These are phyloP conservation scores for Pseudozyma thailandica DNA, from an alignment of 1,284 basidiomycete genomes.

Conservation along the genomic window DNA sequence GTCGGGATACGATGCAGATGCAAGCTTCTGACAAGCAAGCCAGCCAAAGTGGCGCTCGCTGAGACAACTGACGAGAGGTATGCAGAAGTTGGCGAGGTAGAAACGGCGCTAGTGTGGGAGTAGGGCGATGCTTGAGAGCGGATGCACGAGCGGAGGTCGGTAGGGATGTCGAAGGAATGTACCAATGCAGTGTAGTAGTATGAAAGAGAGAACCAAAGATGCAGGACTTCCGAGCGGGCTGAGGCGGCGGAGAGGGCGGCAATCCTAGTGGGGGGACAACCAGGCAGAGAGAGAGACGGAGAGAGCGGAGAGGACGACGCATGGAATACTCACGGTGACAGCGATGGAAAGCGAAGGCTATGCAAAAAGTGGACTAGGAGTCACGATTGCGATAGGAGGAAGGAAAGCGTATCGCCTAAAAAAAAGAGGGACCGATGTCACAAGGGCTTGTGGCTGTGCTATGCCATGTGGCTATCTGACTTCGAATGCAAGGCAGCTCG, in stretches of 20 bases:
- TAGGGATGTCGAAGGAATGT: slow-evolving; percentile 6
- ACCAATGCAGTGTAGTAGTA: slow-evolving; percentile 8
- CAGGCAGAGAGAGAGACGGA: background rate
- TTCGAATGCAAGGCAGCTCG: slow-evolving; percentile 36
- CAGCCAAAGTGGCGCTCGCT: background rate
- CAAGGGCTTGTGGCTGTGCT: slow-evolving; percentile 34
- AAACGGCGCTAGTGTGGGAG: slow-evolving; percentile 31
- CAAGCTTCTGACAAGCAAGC: too few relatives aligned
- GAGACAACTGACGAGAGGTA: background rate
- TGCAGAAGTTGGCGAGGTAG: slow-evolving; percentile 2
- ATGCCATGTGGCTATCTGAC: slow-evolving; percentile 40
- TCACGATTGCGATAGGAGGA: too few relatives aligned
- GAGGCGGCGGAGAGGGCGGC: slow-evolving; percentile 3
- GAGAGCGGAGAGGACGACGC: slow-evolving; percentile 1
- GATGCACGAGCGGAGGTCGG: too few relatives aligned
- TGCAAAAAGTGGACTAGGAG: too few relatives aligned
- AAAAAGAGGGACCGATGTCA: background rate
- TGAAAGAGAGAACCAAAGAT: background rate
- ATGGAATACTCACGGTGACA: slow-evolving; percentile 11
- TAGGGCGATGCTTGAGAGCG: slow-evolving; percentile 32
- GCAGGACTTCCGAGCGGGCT: background rate
- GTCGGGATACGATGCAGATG: too few relatives aligned
- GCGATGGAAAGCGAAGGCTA: slow-evolving; percentile 5
- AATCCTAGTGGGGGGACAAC: too few relatives aligned
- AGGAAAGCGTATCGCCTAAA: too few relatives aligned